phyloP scores from a whole-genome alignment of 2,329 filamentous ascomycete species.

The Aureobasidium subglaciale region DNA sequence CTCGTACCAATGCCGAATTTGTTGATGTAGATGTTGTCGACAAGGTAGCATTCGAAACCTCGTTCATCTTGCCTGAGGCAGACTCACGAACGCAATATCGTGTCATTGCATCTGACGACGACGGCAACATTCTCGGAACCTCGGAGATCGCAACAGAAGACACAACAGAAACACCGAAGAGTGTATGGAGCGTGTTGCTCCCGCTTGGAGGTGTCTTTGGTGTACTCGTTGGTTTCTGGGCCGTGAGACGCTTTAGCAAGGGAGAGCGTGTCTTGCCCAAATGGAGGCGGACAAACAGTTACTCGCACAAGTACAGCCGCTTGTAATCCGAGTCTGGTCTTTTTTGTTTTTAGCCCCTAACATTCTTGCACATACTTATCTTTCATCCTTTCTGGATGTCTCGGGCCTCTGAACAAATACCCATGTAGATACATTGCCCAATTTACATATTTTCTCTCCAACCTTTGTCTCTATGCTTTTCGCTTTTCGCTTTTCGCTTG shows the following conservation, averaged over 20 bases:
- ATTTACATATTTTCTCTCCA: too few relatives aligned
- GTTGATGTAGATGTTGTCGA: conserved; percentile 15
- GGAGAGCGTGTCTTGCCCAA: not conserved
- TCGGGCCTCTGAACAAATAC: too few relatives aligned
- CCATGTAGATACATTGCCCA: not conserved
- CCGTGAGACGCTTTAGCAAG: not conserved
- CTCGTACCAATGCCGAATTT: conserved; percentile 9
- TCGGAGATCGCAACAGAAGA: conserved; percentile 12
- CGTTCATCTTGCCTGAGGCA: conserved; percentile 12
- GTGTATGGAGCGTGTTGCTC: conserved; percentile 5
- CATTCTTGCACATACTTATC: conserved; percentile 5
- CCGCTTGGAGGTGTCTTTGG: not conserved
- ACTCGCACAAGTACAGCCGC: conserved; percentile 9
- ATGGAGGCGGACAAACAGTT: not conserved
- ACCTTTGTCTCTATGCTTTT: too few relatives aligned
- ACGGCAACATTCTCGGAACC: conserved; percentile 16
- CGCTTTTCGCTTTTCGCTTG: not conserved
- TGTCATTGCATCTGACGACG: conserved; percentile 19
- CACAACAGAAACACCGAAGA: not conserved
- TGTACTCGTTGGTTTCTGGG: not conserved
- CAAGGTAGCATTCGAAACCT: conserved; percentile 17
- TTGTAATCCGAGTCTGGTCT: not conserved
- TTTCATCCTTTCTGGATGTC: not conserved
- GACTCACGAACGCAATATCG: conserved; percentile 12
- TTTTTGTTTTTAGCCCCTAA: not conserved